phyloP scores from a whole-genome alignment of 495 filamentous ascomycete genomes.

The Amorphotheca resinae region DNA sequence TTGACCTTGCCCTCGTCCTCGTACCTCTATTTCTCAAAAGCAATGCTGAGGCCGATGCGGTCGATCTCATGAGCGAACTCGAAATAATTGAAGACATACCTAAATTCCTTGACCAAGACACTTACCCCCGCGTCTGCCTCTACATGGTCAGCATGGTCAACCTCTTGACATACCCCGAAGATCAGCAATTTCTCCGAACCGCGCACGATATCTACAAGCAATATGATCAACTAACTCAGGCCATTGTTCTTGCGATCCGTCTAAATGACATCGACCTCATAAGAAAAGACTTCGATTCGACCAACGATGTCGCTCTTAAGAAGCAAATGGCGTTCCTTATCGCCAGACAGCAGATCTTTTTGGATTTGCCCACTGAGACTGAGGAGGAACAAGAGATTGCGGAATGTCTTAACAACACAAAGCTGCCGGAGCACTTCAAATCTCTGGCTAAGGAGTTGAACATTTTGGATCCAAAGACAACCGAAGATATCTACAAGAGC shows the following conservation, averaged over 20 bases:
- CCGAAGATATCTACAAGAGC: constrained; percentile 99
- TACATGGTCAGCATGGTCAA: constrained; percentile 99
- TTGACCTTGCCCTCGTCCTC: constrained; percentile 67
- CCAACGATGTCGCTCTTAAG: constrained; percentile 68
- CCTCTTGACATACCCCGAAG: constrained; percentile 91
- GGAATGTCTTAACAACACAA: constrained; percentile 77
- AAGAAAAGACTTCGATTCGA: constrained; percentile 61
- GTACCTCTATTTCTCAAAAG: constrained; percentile 93
- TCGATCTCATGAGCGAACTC: constrained; percentile 90
- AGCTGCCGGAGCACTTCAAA: constrained; percentile 85
- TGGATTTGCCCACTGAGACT: constrained; percentile 49
- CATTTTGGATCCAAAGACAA: constrained; percentile 89
- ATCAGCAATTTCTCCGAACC: constrained; percentile 81
- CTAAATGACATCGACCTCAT: constrained; percentile 80
- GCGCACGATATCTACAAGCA: constrained; percentile 86
- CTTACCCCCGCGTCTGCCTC: constrained; percentile 81
- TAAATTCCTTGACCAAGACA: constrained; percentile 83
- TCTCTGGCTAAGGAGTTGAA: constrained; percentile 89
- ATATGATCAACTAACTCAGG: constrained; percentile 84
- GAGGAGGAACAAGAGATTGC: constrained; percentile 59
- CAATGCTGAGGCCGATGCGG: constrained; percentile 95
- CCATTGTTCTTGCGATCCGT: constrained; percentile 86
- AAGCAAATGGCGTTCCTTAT: constrained; percentile 93
- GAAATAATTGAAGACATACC: constrained; percentile 94
- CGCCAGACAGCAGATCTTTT: constrained; percentile 78